phyloP scores from a whole-genome alignment of 2,329 filamentous ascomycete genomes.

The Corynespora cassiicola region DNA sequence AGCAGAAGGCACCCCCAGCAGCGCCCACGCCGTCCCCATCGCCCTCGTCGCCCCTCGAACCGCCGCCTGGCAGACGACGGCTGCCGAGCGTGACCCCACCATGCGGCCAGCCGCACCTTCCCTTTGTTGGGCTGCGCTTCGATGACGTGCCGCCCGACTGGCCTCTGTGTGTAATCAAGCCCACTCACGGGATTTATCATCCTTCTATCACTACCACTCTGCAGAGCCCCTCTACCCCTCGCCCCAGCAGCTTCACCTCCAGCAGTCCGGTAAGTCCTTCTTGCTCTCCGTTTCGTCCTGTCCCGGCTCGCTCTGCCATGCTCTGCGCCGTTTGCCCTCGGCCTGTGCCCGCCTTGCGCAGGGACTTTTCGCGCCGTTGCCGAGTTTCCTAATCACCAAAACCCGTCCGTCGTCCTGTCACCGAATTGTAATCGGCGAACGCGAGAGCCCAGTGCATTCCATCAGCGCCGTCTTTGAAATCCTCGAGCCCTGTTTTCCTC shows the following conservation, averaged over 20 bases:
- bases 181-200: conserved; percentile 30
- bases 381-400: conserved; percentile 25
- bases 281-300: conserved; percentile 7
- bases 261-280: conserved; percentile 34
- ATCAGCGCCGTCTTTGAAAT: conserved; percentile 44
- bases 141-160: conserved; percentile 7
- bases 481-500: conserved; percentile 19
- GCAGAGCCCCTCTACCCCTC: conserved; percentile 7
- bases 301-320: conserved; percentile 15
- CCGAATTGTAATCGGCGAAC: conserved; percentile 36
- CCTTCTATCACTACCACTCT: too few species aligned
- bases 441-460: conserved; percentile 39
- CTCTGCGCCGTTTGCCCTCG: neutral
- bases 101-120: conserved; percentile 9
- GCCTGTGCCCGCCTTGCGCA: conserved; percentile 18
- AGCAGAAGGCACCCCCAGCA: neutral
- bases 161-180: conserved; percentile 20
- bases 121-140: conserved; percentile 20
- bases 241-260: neutral
- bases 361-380: conserved; percentile 33
- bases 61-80: too few species aligned
- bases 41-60: too few species aligned
- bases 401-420: conserved; percentile 26
- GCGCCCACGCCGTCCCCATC: too few species aligned
- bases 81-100: conserved; percentile 10